Evolutionary conservation across 768 basidiomycete species (phyloP), one percentile per base, ranked within the genome.

Genomic region (Leccinum fibrillosum): DNA sequence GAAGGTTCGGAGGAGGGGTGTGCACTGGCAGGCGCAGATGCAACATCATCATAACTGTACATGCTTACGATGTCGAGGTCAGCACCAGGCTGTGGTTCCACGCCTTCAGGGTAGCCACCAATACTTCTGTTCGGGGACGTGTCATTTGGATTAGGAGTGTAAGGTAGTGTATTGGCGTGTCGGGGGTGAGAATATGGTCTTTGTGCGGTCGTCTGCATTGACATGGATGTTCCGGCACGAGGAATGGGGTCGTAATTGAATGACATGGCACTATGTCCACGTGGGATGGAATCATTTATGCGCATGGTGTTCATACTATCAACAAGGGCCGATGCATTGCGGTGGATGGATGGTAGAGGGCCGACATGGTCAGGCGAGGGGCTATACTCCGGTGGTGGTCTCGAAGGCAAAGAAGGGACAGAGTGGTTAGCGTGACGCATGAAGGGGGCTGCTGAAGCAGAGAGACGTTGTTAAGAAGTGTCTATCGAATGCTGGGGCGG

Each of bases 191-290:
- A 70, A 52, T 70, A 72, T 51, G 65, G 65, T 60, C 64, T 69
- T 56, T 67, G 62, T 21, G 66, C 53, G 42, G 69, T 64, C 56
- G 72, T 68, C 52, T 76, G 78, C 64, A 75, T 70, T 15, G 85
- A 83, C 78, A 85, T 80, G 32, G 86, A 82, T 19, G 85, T 86
- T 17, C 79, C 79, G 5, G 80, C 77, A 28, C 85, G 80, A 56
- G 79, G 77, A 13, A 85, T 70, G 48, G 82, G 80, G 60, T 86
- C 85, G 35, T 66, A 49, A 35, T 60, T 51, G 58, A 57, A 67
- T 37, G 67, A 64, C 66, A 66, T 64, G 35, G 66, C 63, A 48
- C 70, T 71, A 21, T 72, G 59, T 49, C 70, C 69, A 19, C 67
- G 69, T 28, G 74, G 66, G 23, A 62, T 61, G 23, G 76, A 74